Evolutionary conservation across 768 basidiomycete species (phyloP).

Genomic region (Phylloporus scabripes): DNA sequence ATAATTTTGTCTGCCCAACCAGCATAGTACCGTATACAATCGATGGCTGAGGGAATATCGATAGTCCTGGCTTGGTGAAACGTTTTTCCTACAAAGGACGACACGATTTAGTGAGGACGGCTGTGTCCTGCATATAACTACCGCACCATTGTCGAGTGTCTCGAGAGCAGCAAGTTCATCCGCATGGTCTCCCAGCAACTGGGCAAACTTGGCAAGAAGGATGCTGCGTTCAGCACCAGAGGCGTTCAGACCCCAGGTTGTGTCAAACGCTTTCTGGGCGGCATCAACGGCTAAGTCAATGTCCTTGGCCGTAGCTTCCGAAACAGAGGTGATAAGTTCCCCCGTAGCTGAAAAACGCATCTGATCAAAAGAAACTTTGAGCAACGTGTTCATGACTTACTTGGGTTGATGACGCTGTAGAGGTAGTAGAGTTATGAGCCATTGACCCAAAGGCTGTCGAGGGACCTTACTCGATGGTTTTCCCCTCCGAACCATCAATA

Average conservation of each 20-base stretch:
- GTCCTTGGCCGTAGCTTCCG: constrained; percentile 58
- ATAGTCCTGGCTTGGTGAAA: constrained; percentile 42
- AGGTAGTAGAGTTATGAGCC: neutral
- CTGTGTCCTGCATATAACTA: neutral
- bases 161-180: constrained; percentile 73
- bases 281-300: constrained; percentile 71
- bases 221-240: constrained; percentile 48
- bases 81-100: constrained; percentile 43
- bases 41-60: constrained; percentile 39
- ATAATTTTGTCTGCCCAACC: constrained; percentile 87
- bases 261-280: constrained; percentile 57
- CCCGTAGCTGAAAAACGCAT: constrained; percentile 47
- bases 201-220: constrained; percentile 58
- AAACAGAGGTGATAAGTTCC: constrained; percentile 50
- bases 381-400: constrained; percentile 23
- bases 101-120: neutral
- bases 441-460: neutral
- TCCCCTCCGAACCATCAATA: constrained; percentile 47
- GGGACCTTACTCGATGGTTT: constrained; percentile 64
- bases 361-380: neutral
- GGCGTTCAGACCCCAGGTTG: constrained; percentile 61
- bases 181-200: constrained; percentile 53
- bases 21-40: constrained; percentile 67
- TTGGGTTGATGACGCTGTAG: constrained; percentile 54
- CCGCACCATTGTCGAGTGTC: constrained; percentile 57